Evolutionary conservation across 1,139 yeast genomes (phyloP).

Genomic region (Candida pseudoviswanathii): DNA sequence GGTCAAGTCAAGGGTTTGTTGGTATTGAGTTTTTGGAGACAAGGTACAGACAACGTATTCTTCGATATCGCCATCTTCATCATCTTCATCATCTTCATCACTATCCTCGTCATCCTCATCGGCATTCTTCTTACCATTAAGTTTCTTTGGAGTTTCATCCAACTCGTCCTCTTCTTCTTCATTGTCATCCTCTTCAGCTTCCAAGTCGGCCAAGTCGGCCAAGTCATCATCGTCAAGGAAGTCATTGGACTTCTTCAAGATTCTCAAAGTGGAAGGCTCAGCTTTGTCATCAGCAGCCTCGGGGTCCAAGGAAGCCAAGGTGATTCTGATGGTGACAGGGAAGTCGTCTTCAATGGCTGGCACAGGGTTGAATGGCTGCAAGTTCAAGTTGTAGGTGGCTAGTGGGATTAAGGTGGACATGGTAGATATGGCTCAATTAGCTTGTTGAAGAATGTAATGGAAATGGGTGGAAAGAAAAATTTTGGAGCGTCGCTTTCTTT

Average conservation of each 20-base stretch:
- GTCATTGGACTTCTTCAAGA: constrained; percentile 71
- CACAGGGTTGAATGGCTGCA: constrained; percentile 82
- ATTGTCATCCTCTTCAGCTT: constrained; percentile 50
- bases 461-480: constrained; percentile 5
- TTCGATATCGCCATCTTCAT: constrained; percentile 60
- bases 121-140: constrained; percentile 28
- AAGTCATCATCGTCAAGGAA: constrained; percentile 51
- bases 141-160: constrained; percentile 19
- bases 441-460: neutral
- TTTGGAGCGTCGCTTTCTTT: neutral
- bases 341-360: constrained; percentile 85
- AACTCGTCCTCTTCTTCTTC: constrained; percentile 46
- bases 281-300: constrained; percentile 77
- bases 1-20: constrained; percentile 88
- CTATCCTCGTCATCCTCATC: constrained; percentile 55
- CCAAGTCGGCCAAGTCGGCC: constrained; percentile 57
- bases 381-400: constrained; percentile 81
- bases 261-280: constrained; percentile 85
- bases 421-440: constrained; percentile 1
- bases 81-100: constrained; percentile 59
- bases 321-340: constrained; percentile 87
- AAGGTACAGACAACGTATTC: constrained; percentile 88
- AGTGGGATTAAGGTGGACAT: constrained; percentile 79
- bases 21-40: constrained; percentile 82
- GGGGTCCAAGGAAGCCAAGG: constrained; percentile 96